phyloP scores from a whole-genome alignment of 257 asterid genomes.

The Hygrophila difformis region DNA sequence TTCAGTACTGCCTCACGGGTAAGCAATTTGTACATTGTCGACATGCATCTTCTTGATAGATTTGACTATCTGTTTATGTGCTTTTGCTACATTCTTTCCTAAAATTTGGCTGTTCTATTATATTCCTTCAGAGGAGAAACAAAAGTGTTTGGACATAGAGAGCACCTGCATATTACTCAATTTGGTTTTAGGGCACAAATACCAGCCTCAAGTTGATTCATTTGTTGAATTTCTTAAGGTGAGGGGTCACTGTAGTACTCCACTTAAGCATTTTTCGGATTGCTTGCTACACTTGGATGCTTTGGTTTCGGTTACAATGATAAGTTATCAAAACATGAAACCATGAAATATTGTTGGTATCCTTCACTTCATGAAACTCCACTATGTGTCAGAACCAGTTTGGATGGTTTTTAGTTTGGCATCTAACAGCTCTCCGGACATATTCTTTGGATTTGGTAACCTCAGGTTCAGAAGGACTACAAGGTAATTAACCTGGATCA shows the following conservation, averaged over 20 bases:
- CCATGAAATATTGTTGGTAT: background rate
- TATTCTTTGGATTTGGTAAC: conserved; percentile 7
- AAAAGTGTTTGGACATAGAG: conserved; percentile 85
- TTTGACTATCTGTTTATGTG: background rate
- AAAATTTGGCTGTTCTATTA: conserved; percentile 12
- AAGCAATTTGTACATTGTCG: conserved; percentile 4
- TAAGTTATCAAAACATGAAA: background rate
- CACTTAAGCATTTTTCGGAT: conserved; percentile 8
- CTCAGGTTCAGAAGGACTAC: conserved; percentile 69
- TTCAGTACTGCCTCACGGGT: conserved; percentile 74
- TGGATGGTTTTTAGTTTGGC: conserved; percentile 8
- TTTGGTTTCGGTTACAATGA: conserved; percentile 4
- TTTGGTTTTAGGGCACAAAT: conserved; percentile 57
- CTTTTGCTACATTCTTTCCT: conserved; percentile 1
- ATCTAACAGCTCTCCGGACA: background rate
- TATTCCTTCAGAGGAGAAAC: conserved; percentile 63
- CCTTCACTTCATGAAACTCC: background rate
- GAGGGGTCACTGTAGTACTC: conserved; percentile 15
- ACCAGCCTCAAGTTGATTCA: conserved; percentile 49
- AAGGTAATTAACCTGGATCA: conserved; percentile 86
- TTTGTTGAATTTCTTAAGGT: conserved; percentile 60
- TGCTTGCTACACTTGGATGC: background rate
- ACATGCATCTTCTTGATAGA: conserved; percentile 1
- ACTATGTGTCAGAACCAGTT: background rate
- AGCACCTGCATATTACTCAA: conserved; percentile 58